phyloP scores from a whole-genome alignment of 2,329 filamentous ascomycete genomes.

The Aspergillus japonicus region DNA sequence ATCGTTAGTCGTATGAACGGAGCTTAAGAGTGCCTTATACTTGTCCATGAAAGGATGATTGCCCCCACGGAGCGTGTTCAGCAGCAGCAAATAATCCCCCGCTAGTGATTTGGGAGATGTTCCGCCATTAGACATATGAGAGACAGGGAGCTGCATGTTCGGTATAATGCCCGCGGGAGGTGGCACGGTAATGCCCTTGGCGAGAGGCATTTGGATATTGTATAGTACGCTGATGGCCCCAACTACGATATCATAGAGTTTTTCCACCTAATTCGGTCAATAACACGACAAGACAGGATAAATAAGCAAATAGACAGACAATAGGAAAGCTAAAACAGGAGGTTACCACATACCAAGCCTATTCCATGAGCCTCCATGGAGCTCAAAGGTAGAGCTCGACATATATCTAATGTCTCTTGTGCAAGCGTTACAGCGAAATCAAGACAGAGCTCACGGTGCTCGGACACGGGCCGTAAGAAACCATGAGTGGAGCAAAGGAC shows the following conservation, averaged over 20 bases:
- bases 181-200: constrained; percentile 11
- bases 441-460: constrained; percentile 38
- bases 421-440: constrained; percentile 39
- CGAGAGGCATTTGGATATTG: constrained; percentile 26
- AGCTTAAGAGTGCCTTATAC: constrained; percentile 29
- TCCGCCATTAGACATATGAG: constrained; percentile 1
- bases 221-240: constrained; percentile 32
- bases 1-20: constrained; percentile 22
- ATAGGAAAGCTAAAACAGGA: too few species aligned
- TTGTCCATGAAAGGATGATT: constrained; percentile 38
- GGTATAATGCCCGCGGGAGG: constrained; percentile 2
- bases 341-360: constrained; percentile 32
- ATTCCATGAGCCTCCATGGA: constrained; percentile 47
- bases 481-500: constrained; percentile 43
- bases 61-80: constrained; percentile 36
- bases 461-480: constrained; percentile 34
- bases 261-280: constrained; percentile 32
- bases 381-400: constrained; percentile 31
- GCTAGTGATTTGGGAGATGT: constrained; percentile 24
- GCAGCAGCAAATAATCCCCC: constrained; percentile 32
- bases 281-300: neutral
- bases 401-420: constrained; percentile 35
- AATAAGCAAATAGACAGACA: too few species aligned
- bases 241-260: constrained; percentile 40
- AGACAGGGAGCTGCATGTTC: constrained; percentile 1